Percentiles rank a stretch among this genome's conserved stretches.
These are phyloP conservation scores for Castanopsis chinensis DNA, from an alignment of 306 rosid genomes.

Conservation along the genomic window DNA sequence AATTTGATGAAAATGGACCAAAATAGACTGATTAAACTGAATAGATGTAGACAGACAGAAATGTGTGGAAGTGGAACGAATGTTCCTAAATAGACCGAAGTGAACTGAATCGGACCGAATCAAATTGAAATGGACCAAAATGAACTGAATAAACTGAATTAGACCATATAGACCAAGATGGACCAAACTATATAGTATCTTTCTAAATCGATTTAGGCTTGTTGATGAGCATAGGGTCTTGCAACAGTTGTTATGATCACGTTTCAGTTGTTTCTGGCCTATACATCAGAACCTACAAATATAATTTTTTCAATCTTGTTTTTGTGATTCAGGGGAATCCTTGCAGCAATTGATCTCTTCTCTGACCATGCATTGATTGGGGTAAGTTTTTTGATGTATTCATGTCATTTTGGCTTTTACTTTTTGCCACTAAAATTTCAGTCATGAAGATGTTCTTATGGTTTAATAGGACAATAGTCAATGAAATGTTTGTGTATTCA, in stretches of 20 bases:
- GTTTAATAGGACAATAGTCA: not conserved
- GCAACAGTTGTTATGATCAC: not conserved
- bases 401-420: slow-evolving; percentile 10
- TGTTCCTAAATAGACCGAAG: too few species aligned
- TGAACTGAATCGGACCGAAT: too few species aligned
- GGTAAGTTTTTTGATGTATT: slow-evolving; percentile 57
- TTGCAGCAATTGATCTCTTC: slow-evolving; percentile 88
- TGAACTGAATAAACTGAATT: too few species aligned
- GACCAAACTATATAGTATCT: too few species aligned
- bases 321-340: slow-evolving; percentile 76
- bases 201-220: not conserved
- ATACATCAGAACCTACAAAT: not conserved
- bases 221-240: not conserved
- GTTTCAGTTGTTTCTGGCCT: not conserved
- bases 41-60: too few species aligned
- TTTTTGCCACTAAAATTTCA: not conserved
- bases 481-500: not conserved
- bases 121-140: too few species aligned
- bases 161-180: too few species aligned
- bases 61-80: too few species aligned
- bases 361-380: slow-evolving; percentile 78
- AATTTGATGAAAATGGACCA: too few species aligned
- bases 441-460: not conserved
- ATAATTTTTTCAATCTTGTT: not conserved
- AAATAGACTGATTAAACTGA: too few species aligned